phyloP scores from a whole-genome alignment of 768 basidiomycete species.

The Galerina sulciceps region DNA sequence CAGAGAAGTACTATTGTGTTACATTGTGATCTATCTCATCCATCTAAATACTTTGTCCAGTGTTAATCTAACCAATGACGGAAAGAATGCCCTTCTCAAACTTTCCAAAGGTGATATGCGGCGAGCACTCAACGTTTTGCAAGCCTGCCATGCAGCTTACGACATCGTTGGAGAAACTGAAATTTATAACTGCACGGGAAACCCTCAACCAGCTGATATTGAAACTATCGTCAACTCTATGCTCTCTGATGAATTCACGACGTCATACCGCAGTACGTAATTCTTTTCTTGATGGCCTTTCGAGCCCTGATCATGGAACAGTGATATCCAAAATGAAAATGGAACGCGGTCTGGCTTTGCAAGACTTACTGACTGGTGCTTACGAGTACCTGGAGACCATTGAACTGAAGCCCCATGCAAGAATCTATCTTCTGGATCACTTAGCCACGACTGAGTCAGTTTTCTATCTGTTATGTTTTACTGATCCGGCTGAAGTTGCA shows the following conservation, averaged over 20 bases:
- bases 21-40: not conserved
- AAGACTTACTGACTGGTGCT: constrained; percentile 90
- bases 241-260: constrained; percentile 95
- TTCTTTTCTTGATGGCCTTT: constrained; percentile 1
- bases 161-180: constrained; percentile 86
- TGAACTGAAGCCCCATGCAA: constrained; percentile 83
- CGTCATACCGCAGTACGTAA: constrained; percentile 76
- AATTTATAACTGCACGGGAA: constrained; percentile 96
- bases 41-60: constrained; percentile 43
- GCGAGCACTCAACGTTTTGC: constrained; percentile 91
- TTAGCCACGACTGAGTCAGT: constrained; percentile 95
- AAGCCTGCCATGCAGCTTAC: constrained; percentile 98
- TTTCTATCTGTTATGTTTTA: not conserved
- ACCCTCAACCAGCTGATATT: constrained; percentile 93
- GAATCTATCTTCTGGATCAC: constrained; percentile 90
- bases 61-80: constrained; percentile 85
- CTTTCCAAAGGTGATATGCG: constrained; percentile 99
- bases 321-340: constrained; percentile 88
- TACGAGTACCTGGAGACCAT: constrained; percentile 90
- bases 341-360: constrained; percentile 91
- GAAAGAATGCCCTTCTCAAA: constrained; percentile 87
- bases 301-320: constrained; percentile 30
- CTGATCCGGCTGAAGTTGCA: not conserved
- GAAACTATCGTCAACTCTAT: constrained; percentile 93
- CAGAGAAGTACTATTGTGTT: constrained; percentile 70